Percentiles rank a stretch among this genome's conserved stretches.
These are phyloP conservation scores for Omphalotus guepiniiformis DNA, from an alignment of 768 basidiomycete genomes.

Conservation along the genomic window DNA sequence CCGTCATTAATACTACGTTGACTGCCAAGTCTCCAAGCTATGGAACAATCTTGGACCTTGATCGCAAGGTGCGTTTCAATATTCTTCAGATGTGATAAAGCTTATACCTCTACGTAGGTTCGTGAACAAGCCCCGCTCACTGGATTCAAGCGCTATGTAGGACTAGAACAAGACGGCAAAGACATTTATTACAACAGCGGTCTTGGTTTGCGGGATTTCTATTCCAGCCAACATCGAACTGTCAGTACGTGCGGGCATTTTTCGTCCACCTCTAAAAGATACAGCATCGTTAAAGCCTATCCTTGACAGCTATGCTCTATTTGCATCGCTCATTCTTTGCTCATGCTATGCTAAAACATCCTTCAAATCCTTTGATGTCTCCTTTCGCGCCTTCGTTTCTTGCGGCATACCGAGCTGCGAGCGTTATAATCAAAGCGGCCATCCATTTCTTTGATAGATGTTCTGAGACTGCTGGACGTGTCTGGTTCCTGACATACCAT, in stretches of 20 bases:
- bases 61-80: constrained; percentile 26
- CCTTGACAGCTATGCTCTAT: constrained; percentile 42
- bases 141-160: constrained; percentile 41
- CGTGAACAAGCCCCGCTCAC: constrained; percentile 42
- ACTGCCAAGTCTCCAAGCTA: constrained; percentile 44
- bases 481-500: constrained; percentile 49
- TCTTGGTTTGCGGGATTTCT: constrained; percentile 48
- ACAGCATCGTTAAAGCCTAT: neutral
- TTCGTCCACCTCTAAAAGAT: neutral
- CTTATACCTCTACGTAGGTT: constrained; percentile 18
- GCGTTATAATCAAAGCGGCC: constrained; percentile 45
- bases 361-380: constrained; percentile 48
- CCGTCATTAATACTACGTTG: constrained; percentile 45
- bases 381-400: constrained; percentile 55
- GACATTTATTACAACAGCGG: constrained; percentile 46
- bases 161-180: constrained; percentile 42
- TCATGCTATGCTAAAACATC: constrained; percentile 51
- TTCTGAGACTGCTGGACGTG: constrained; percentile 42
- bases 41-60: constrained; percentile 44
- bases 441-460: constrained; percentile 46
- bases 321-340: constrained; percentile 56
- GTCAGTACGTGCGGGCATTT: constrained; percentile 41
- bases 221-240: constrained; percentile 53
- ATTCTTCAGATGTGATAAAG: neutral
- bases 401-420: constrained; percentile 49